Percentiles rank a stretch among this genome's conserved stretches.
These are phyloP conservation scores for Cucumis melo DNA, from an alignment of 306 rosid species.

Conservation along the genomic window DNA sequence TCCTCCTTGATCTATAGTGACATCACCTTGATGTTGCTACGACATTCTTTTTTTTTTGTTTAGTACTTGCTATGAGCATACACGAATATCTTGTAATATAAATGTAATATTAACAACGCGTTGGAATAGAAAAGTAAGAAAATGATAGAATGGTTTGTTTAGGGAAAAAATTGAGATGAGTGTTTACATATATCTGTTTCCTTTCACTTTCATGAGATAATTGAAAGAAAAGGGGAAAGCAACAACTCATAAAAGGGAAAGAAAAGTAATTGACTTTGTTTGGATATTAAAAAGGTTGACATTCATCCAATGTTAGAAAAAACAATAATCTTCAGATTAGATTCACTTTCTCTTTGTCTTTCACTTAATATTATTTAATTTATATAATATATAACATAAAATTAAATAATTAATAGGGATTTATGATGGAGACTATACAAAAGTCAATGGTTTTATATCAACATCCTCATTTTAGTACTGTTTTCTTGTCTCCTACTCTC, in stretches of 20 bases:
- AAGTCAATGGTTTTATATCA: background rate
- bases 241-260: background rate
- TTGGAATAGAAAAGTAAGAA: background rate
- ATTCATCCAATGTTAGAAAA: background rate
- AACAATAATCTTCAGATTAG: background rate
- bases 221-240: background rate
- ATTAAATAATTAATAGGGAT: background rate
- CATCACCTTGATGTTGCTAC: too few species aligned
- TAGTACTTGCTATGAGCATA: too few species aligned
- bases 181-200: background rate
- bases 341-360: background rate
- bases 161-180: background rate
- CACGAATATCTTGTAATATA: too few species aligned
- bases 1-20: too few species aligned
- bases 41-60: too few species aligned
- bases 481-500: background rate
- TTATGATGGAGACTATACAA: background rate
- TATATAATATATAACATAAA: background rate
- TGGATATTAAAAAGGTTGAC: constrained; percentile 3
- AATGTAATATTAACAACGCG: background rate
- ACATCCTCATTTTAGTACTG: background rate
- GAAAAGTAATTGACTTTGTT: background rate
- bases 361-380: background rate
- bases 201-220: background rate
- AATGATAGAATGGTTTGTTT: background rate